Conservation (phyloP, 345 rosid species). For the Acer saccharum region DNA sequence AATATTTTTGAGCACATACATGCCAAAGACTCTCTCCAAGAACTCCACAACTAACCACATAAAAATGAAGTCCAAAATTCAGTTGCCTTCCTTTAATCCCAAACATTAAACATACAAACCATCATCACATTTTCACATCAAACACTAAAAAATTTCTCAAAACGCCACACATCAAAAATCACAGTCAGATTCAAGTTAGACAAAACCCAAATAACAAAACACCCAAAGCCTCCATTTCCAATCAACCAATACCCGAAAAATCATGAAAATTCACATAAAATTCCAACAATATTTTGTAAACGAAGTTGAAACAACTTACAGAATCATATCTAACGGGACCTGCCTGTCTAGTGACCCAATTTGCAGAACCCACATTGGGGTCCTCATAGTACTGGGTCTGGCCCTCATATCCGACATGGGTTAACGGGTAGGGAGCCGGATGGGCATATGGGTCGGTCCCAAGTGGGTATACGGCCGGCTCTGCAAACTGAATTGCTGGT, state of each 20-base stretch:
- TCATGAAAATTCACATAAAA: not conserved
- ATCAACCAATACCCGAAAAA: not conserved
- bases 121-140: too few species aligned
- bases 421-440: not conserved
- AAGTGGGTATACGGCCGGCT: constrained; percentile 18
- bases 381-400: constrained; percentile 9
- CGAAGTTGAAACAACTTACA: constrained; percentile 16
- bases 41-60: too few species aligned
- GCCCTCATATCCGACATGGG: constrained; percentile 10
- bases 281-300: not conserved
- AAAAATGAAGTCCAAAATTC: too few species aligned
- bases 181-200: not conserved
- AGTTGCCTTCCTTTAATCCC: too few species aligned
- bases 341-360: constrained; percentile 18
- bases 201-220: not conserved
- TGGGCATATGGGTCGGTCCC: constrained; percentile 17
- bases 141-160: not conserved
- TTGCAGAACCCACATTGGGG: constrained; percentile 21
- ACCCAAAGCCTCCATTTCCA: not conserved
- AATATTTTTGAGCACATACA: too few species aligned
- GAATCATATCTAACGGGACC: constrained; percentile 17
- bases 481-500: constrained; percentile 6
- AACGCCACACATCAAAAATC: not conserved
- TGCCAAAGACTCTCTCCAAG: too few species aligned
- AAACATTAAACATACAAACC: too few species aligned